phyloP scores from a whole-genome alignment of 257 asterid genomes.

The Solanum sitiens region DNA sequence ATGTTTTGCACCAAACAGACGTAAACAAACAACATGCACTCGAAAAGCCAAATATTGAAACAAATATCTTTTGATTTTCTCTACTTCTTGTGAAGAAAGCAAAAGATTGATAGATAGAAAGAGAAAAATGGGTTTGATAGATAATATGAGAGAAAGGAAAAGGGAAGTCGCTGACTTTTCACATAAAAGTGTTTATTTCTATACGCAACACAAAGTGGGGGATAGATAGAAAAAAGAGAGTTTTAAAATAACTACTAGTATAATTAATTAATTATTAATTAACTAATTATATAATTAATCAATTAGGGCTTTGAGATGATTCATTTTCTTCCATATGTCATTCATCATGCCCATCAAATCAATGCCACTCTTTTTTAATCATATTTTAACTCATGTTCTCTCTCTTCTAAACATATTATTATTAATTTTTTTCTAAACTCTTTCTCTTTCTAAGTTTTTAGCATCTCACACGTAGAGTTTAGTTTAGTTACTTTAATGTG shows the following conservation, averaged over 20 bases:
- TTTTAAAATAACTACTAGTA: background rate
- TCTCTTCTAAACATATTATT: background rate
- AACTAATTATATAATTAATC: background rate
- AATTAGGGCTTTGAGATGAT: constrained; percentile 21
- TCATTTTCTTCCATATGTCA: background rate
- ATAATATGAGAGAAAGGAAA: background rate
- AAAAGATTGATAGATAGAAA: background rate
- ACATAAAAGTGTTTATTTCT: constrained; percentile 26
- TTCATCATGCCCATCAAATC: constrained; percentile 24
- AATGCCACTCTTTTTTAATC: constrained; percentile 22
- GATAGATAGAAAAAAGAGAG: background rate
- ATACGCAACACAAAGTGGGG: constrained; percentile 31
- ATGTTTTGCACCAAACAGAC: constrained; percentile 16
- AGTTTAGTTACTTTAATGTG: background rate
- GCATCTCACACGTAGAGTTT: background rate
- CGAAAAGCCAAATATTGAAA: background rate
- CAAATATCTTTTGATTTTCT: background rate
- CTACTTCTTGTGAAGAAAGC: background rate
- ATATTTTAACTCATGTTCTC: constrained; percentile 15
- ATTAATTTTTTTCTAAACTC: background rate
- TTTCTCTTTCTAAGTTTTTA: background rate
- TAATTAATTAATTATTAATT: background rate
- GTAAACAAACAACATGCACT: constrained; percentile 8
- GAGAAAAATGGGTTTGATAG: background rate
- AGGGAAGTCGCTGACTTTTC: constrained; percentile 56